These are phyloP conservation scores for Arctium minus DNA, from an alignment of 129 eudicot species.

Conservation along the genomic window DNA sequence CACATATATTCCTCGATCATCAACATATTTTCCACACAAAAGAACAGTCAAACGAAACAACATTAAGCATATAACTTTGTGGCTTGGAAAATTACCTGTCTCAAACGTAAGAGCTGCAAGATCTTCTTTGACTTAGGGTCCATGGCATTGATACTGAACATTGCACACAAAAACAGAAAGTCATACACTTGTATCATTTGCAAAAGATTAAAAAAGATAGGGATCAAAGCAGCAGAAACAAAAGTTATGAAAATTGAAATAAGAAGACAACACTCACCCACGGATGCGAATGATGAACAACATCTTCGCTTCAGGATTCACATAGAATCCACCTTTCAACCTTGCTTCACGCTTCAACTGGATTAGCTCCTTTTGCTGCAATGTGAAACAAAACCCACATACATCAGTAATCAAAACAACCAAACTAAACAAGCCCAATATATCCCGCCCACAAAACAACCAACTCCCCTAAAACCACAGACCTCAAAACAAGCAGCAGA, in stretches of 20 bases:
- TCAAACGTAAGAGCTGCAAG: conserved; percentile 66
- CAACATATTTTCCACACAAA: neutral
- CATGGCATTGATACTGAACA: conserved; percentile 67
- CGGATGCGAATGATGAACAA: conserved; percentile 67
- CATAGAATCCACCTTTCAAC: conserved; percentile 77
- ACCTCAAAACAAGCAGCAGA: neutral
- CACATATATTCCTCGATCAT: neutral
- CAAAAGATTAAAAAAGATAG: neutral
- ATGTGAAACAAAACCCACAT: neutral
- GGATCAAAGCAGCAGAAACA: neutral
- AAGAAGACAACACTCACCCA: conserved; percentile 34
- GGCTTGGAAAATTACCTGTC: conserved; percentile 48
- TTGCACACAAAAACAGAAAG: neutral
- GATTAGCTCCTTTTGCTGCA: conserved; percentile 59
- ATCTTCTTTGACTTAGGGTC: conserved; percentile 72
- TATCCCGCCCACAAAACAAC: neutral
- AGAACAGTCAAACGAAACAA: neutral
- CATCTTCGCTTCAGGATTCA: conserved; percentile 71
- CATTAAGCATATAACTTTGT: neutral
- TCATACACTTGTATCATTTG: neutral
- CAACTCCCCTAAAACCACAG: neutral
- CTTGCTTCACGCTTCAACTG: conserved; percentile 75
- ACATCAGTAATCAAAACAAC: neutral
- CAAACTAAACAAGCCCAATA: neutral
- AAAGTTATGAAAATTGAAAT: neutral